A percentile compares a stretch with the other conserved stretches of the same genome.
Conservation (phyloP, 495 filamentous ascomycete genomes). For the Hypomontagnella monticulosa region DNA sequence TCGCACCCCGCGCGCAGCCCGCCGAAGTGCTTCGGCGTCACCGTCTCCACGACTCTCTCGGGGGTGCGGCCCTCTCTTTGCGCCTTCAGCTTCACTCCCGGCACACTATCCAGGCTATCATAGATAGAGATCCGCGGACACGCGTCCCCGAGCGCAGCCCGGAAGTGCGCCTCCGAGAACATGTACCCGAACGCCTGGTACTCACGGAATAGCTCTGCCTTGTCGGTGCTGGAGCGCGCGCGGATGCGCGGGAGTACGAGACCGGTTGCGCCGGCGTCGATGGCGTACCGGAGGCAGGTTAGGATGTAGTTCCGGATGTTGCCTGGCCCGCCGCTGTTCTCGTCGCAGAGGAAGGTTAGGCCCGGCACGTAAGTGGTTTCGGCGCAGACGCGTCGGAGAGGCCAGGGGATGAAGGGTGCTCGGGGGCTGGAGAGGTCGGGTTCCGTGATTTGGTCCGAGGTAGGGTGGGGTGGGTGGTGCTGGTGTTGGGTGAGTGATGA, state of each 20-base stretch:
- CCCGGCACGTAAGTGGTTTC: slow-evolving; percentile 52
- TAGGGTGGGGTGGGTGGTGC: background rate
- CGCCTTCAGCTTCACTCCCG: slow-evolving; percentile 40
- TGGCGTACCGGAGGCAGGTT: slow-evolving; percentile 59
- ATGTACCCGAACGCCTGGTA: slow-evolving; percentile 53
- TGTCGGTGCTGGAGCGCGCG: slow-evolving; percentile 46
- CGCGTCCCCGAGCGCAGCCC: slow-evolving; percentile 38
- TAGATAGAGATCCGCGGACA: slow-evolving; percentile 58
- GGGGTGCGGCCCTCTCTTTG: slow-evolving; percentile 8
- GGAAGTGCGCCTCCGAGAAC: slow-evolving; percentile 59
- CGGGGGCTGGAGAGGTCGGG: slow-evolving; percentile 49
- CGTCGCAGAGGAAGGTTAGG: slow-evolving; percentile 58
- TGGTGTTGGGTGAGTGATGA: slow-evolving; percentile 8
- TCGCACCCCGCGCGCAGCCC: slow-evolving; percentile 53
- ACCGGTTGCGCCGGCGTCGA: slow-evolving; percentile 58
- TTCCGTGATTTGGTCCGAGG: background rate
- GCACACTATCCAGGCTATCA: slow-evolving; percentile 48
- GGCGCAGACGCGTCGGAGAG: slow-evolving; percentile 55
- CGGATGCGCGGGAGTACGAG: slow-evolving; percentile 57
- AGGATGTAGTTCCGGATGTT: slow-evolving; percentile 65
- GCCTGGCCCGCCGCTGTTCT: slow-evolving; percentile 62
- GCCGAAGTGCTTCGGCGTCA: slow-evolving; percentile 55
- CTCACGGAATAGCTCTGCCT: slow-evolving; percentile 44
- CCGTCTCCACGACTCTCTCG: slow-evolving; percentile 46
- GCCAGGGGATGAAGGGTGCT: slow-evolving; percentile 58